A percentile compares a stretch with the other conserved stretches of the same genome.
Evolutionary conservation across 192 early-diverging fungal genomes (phyloP).

Genomic region (Cladochytrium replicatum): DNA sequence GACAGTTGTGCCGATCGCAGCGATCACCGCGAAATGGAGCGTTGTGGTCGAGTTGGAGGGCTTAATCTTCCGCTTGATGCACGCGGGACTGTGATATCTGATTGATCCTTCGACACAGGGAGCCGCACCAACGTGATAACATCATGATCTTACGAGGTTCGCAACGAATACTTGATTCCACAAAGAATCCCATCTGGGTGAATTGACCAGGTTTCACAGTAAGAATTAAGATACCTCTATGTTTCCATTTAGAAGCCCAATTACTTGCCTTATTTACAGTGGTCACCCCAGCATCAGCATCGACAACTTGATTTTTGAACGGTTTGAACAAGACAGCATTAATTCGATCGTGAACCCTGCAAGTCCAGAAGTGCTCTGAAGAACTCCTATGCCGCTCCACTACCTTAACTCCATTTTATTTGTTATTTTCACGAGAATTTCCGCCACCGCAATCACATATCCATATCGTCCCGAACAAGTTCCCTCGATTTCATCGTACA

Average conservation of each 20-base stretch:
- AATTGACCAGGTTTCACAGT: neutral
- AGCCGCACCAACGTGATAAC: too few species aligned
- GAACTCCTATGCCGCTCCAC: constrained; percentile 47
- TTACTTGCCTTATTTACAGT: constrained; percentile 62
- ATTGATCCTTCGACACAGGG: too few species aligned
- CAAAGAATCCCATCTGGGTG: constrained; percentile 81
- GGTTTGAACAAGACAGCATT: constrained; percentile 82
- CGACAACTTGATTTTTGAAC: constrained; percentile 76
- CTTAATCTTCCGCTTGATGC: neutral
- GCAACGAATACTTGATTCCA: constrained; percentile 86
- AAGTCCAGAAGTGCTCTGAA: constrained; percentile 59
- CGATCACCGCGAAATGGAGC: constrained; percentile 1
- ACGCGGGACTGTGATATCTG: too few species aligned
- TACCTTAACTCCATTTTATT: constrained; percentile 5
- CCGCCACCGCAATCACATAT: constrained; percentile 72
- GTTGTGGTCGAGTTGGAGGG: too few species aligned
- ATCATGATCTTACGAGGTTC: constrained; percentile 46
- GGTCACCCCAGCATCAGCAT: constrained; percentile 56
- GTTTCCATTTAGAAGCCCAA: neutral
- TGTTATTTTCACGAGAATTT: too few species aligned
- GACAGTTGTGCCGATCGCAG: neutral
- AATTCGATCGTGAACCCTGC: constrained; percentile 75
- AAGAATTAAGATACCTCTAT: neutral
- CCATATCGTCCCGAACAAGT: constrained; percentile 76
- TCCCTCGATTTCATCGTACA: constrained; percentile 75